Conservation (phyloP, 768 basidiomycete genomes). For the Punctularia strigosozonata region DNA sequence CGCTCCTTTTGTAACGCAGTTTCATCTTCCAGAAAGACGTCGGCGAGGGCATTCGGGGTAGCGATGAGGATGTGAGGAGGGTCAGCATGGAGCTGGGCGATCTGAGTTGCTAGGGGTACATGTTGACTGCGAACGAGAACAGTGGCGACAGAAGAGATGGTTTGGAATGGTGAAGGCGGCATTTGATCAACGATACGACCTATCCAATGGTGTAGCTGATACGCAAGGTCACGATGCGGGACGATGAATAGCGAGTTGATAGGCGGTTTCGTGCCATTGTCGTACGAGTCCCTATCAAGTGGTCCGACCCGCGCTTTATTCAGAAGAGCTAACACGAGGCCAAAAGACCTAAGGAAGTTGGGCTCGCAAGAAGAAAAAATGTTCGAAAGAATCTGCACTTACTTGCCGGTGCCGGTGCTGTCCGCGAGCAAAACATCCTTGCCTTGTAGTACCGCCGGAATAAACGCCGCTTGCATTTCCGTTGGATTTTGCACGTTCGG, state of each 20-base stretch:
- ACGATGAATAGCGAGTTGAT: slow-evolving; percentile 54
- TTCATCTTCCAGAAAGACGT: slow-evolving; percentile 34
- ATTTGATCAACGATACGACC: slow-evolving; percentile 29
- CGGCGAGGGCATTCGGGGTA: slow-evolving; percentile 59
- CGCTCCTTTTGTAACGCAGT: slow-evolving; percentile 30
- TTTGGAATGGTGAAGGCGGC: slow-evolving; percentile 16
- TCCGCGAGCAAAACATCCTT: slow-evolving; percentile 60
- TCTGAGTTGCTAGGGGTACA: slow-evolving; percentile 26
- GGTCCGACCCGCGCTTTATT: slow-evolving; percentile 33
- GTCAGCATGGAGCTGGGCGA: slow-evolving; percentile 24
- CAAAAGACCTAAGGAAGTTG: slow-evolving; percentile 47
- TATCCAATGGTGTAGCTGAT: slow-evolving; percentile 58
- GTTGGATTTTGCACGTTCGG: slow-evolving; percentile 51
- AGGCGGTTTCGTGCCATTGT: slow-evolving; percentile 11
- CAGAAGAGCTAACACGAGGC: slow-evolving; percentile 51
- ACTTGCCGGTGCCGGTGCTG: slow-evolving; percentile 75
- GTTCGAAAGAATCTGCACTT: slow-evolving; percentile 16
- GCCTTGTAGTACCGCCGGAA: slow-evolving; percentile 44
- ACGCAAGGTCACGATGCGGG: slow-evolving; percentile 63
- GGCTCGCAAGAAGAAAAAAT: neutral
- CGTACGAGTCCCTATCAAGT: slow-evolving; percentile 2
- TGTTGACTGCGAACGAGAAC: slow-evolving; percentile 47
- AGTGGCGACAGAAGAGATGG: slow-evolving; percentile 36
- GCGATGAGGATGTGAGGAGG: slow-evolving; percentile 60
- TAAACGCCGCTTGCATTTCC: slow-evolving; percentile 42